phyloP scores from a whole-genome alignment of 1,284 basidiomycete genomes.

The Puccinia novopanici region DNA sequence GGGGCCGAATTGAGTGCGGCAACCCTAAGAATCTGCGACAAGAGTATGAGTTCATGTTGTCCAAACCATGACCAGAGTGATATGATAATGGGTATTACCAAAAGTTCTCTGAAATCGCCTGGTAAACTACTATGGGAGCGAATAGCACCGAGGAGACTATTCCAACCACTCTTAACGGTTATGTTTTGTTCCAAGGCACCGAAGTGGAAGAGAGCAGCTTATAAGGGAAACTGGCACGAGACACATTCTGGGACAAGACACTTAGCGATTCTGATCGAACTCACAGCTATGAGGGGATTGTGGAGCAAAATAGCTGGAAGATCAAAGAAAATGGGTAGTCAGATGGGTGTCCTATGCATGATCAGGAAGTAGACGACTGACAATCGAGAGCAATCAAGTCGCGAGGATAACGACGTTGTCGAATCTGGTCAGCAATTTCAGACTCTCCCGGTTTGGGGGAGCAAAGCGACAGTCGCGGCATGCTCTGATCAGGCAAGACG shows the following conservation, averaged over 20 bases:
- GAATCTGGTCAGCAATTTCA: constrained; percentile 34
- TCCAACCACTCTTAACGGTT: constrained; percentile 59
- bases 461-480: constrained; percentile 22
- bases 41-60: not conserved
- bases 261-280: not conserved
- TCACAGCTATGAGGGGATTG: constrained; percentile 22
- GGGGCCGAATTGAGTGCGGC: constrained; percentile 61
- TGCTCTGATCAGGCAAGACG: not conserved
- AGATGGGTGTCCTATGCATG: not conserved
- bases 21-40: constrained; percentile 60
- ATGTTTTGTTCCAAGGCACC: not conserved
- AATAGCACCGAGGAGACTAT: constrained; percentile 60
- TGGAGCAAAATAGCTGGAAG: constrained; percentile 23
- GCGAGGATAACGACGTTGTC: constrained; percentile 33
- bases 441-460: constrained; percentile 14
- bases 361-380: not conserved
- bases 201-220: not conserved
- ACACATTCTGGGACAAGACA: not conserved
- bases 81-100: constrained; percentile 55
- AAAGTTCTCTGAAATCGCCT: constrained; percentile 61
- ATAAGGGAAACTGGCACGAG: no score
- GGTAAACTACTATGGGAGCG: constrained; percentile 60
- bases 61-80: not conserved
- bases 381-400: constrained; percentile 33
- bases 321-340: not conserved